Evolutionary conservation across 768 basidiomycete genomes (phyloP).

Genomic region (Tricholoma bakamatsutake): DNA sequence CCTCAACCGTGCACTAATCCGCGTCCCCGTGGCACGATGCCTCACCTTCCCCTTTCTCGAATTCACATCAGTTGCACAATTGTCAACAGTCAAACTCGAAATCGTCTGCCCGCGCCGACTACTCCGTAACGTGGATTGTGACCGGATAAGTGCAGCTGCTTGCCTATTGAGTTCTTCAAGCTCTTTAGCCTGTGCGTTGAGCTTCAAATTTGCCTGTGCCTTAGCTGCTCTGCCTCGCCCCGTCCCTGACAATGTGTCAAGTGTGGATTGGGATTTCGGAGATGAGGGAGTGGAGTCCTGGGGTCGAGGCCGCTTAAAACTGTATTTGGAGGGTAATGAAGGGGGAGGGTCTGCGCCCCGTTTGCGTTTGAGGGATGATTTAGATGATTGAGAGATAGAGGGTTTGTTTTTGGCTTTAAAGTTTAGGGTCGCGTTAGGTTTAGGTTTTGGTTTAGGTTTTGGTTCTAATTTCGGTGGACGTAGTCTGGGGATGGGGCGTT

Average conservation of each 20-base stretch:
- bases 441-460: background rate
- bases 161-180: slow-evolving; percentile 58
- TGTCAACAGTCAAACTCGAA: background rate
- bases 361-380: slow-evolving; percentile 36
- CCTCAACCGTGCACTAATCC: slow-evolving; percentile 61
- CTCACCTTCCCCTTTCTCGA: slow-evolving; percentile 7
- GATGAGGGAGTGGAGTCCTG: slow-evolving; percentile 1
- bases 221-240: slow-evolving; percentile 62
- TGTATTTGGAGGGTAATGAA: slow-evolving; percentile 11
- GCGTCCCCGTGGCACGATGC: slow-evolving; percentile 42
- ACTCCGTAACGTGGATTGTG: slow-evolving; percentile 7
- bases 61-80: background rate
- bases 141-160: slow-evolving; percentile 23
- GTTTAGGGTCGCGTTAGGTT: background rate
- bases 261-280: background rate
- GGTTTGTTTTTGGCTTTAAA: slow-evolving; percentile 16
- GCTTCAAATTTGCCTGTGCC: slow-evolving; percentile 60
- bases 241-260: slow-evolving; percentile 9
- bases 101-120: slow-evolving; percentile 1
- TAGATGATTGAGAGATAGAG: slow-evolving; percentile 37
- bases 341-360: slow-evolving; percentile 13
- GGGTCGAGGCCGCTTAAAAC: slow-evolving; percentile 19
- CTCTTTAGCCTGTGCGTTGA: slow-evolving; percentile 65
- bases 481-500: slow-evolving; percentile 43
- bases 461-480: slow-evolving; percentile 1